Evolutionary conservation across 495 filamentous ascomycete species (phyloP), one percentile per base, ranked within the genome.

Genomic region (Aspergillus biplanus): DNA sequence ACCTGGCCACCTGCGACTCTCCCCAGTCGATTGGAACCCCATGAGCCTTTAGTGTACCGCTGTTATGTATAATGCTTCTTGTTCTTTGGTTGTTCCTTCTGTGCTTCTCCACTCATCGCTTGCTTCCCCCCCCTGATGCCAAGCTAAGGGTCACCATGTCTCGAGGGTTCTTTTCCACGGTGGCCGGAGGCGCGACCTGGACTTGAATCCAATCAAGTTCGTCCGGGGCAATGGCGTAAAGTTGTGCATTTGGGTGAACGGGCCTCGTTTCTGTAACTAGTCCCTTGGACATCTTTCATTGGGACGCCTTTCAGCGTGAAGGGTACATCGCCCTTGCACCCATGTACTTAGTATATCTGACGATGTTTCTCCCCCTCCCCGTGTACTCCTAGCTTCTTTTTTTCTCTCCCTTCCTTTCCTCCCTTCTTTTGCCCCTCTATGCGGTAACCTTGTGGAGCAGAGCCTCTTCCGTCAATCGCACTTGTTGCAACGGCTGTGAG

Each of bases 261-360:
- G 67, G 34, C 67, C 67, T 65, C 63, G 18, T 13, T 56, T 50
- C 42, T 33, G 42, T 52, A 44, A 44, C 56, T 63, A 46, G 61
- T 57, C 61, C 61, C 46, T 50, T 33, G n/a, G 33, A 57, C 39
- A 42, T 52, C 53, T 44, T 63, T 57, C 54, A 63, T 56, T 59
- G 64, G 56, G 13, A 62, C 59, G 33, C 32, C 37, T 42, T 9
- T 15, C 21, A 54, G 49, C 15, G 48, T 49, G 1, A 18, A 52
- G 21, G 57, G 53, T 52, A 50, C 55, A 57, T 39, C 46, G 42
- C 11, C 37, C 50, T 33, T 53, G 3, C 33, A 27, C 52, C 50
- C 50, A 33, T 53, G 34, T 47, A 35, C 56, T 31, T 59, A 67
- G 48, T 67, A 70, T 70, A 66, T 67, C 65, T 68, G 57, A 59